Base-by-base conservation (phyloP, 352 stramenopile species). In the Phytophthora idaei region DNA sequence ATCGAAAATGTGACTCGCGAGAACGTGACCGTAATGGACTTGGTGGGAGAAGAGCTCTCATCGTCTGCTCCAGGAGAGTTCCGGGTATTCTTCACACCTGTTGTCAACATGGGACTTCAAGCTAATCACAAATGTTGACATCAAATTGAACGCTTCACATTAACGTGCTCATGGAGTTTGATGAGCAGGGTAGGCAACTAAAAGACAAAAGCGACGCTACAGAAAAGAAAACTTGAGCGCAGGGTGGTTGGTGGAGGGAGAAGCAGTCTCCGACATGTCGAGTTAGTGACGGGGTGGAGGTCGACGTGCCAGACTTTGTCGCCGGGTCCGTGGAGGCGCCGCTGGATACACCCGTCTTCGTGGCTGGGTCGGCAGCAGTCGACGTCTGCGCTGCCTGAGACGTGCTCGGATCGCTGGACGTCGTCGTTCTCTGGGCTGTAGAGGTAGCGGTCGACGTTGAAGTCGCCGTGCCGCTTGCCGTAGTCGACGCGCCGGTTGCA, bases 391-490 rank as follows among this genome's bases (percentile, higher is more conserved):
- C 50, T 14, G 49, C 52, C 11, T 21, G 0, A 21, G 21, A 21
- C 21, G 44, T 51, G 41, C 0, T 48, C 8, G 50, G 11, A 28
- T 49, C 32, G 6, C 37, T 45, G 12, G 37, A 45, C 39, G 52
- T 59, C 28, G 29, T 31, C 32, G 56, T 55, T 34, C 41, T 32
- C 14, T 70, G 55, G 27, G 54, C 25, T n/a, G 32, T 54, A 7
- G 63, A 11, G 15, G 41, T 54, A 11, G 63, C 14, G 11, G 63
- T 61, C n/a, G 63, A 36, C 7, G 57, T 57, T 17, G 57, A 51
- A 21, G 47, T 52, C 21, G 63, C 31, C 11, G 57, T 46, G 9
- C 52, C 34, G 28, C 6, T 64, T 5, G 61, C 46, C 5, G 51
- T 28, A 8, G 60, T 39, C 29, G 60, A 61, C 7, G 60, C 57